These are phyloP conservation scores for Rhizopus arrhizus DNA, from an alignment of 371 early-diverging fungal species.

Conservation along the genomic window DNA sequence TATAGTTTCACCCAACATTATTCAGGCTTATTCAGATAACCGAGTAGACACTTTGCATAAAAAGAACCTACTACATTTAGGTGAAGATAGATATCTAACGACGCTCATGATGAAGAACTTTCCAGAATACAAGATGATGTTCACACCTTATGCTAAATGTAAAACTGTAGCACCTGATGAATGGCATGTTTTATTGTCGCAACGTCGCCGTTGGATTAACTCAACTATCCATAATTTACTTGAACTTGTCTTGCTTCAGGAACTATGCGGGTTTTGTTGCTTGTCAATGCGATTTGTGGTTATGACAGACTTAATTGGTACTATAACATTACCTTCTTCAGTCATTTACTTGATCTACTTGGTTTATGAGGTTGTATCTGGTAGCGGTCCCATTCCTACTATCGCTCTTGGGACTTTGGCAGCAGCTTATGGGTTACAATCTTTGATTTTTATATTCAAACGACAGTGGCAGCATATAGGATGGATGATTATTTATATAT, in stretches of 20 bases:
- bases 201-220: slow-evolving; percentile 97
- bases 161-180: slow-evolving; percentile 96
- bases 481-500: slow-evolving; percentile 94
- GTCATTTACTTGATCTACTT: slow-evolving; percentile 83
- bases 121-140: slow-evolving; percentile 96
- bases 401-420: slow-evolving; percentile 63
- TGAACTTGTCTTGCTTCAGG: slow-evolving; percentile 82
- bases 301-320: slow-evolving; percentile 91
- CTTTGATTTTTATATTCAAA: slow-evolving; percentile 82
- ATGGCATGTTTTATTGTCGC: slow-evolving; percentile 89
- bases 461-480: slow-evolving; percentile 94
- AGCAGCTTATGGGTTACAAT: slow-evolving; percentile 84
- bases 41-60: slow-evolving; percentile 95
- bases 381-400: slow-evolving; percentile 55
- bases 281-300: slow-evolving; percentile 96
- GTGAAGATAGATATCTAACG: slow-evolving; percentile 90
- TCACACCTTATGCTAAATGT: slow-evolving; percentile 95
- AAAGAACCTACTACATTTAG: slow-evolving; percentile 82
- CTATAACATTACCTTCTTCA: slow-evolving; percentile 91
- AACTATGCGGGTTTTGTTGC: slow-evolving; percentile 95
- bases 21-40: slow-evolving; percentile 94
- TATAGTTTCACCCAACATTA: slow-evolving; percentile 86
- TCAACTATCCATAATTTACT: slow-evolving; percentile 97
- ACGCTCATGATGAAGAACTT: slow-evolving; percentile 98
- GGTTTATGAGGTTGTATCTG: slow-evolving; percentile 64